Evolutionary conservation across 1,284 basidiomycete genomes (phyloP).

Genomic region (Trametes sp.): DNA sequence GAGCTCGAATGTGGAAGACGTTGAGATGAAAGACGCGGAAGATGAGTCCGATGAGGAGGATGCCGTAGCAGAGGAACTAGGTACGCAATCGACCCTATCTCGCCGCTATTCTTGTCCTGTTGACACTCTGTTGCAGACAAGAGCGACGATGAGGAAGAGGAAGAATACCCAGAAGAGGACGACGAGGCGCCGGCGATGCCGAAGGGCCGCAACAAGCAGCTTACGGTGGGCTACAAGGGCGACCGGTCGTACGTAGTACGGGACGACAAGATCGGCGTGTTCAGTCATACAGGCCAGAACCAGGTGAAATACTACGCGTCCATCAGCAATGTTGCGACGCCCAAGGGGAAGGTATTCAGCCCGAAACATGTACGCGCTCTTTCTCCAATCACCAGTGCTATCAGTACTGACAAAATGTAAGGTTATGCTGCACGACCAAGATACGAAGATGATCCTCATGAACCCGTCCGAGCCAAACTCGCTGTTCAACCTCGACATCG

Average conservation of each 20-base stretch:
- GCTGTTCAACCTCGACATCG: slow-evolving; percentile 92
- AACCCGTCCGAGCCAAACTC: slow-evolving; percentile 87
- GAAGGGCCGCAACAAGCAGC: slow-evolving; percentile 81
- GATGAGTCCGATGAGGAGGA: slow-evolving; percentile 83
- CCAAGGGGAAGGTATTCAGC: slow-evolving; percentile 85
- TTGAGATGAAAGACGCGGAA: slow-evolving; percentile 84
- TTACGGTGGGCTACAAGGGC: slow-evolving; percentile 96
- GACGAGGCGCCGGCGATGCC: slow-evolving; percentile 54
- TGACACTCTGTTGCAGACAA: slow-evolving; percentile 31
- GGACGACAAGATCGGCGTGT: slow-evolving; percentile 97
- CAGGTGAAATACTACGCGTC: slow-evolving; percentile 89
- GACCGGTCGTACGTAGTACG: slow-evolving; percentile 96
- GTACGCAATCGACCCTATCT: slow-evolving; percentile 27
- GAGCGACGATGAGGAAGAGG: slow-evolving; percentile 51
- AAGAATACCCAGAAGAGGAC: slow-evolving; percentile 56
- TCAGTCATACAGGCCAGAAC: slow-evolving; percentile 83
- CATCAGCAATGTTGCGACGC: slow-evolving; percentile 85
- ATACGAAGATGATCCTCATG: slow-evolving; percentile 94
- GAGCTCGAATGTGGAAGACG: slow-evolving; percentile 78
- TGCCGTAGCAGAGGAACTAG: slow-evolving; percentile 69
- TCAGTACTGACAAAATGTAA: slow-evolving; percentile 40
- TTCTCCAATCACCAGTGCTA: not conserved
- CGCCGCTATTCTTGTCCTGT: not conserved
- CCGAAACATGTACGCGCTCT: slow-evolving; percentile 76
- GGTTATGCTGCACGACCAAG: slow-evolving; percentile 99